Evolutionary conservation across 106 monocot species (phyloP), one percentile per base, ranked within the genome.

Genomic region (Iris macrosiphon): DNA sequence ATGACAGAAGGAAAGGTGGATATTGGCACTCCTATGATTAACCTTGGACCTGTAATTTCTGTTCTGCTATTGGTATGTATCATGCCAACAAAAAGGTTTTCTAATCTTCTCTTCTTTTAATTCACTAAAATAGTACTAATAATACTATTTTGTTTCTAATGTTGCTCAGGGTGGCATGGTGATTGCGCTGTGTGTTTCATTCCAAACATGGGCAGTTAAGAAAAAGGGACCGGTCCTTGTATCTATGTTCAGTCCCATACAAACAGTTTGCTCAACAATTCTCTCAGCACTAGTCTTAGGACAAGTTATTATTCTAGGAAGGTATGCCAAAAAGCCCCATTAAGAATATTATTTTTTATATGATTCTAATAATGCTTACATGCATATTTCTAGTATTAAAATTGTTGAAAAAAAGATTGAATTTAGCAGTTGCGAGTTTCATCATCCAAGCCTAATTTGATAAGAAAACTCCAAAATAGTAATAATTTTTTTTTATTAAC

Each of bases 221-320:
- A 83, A 59, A 68, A 80, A 80, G 40, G 89, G 89, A 8, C 89
- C 89, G 3, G 84, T 89, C 2, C 54, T 84, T 24, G 80, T 80
- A 29, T 83, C 89, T 14, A 84, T 86, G 85, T 82, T 86, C 32
- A 76, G 52, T 63, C 91, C 91, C 2, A 71, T 78, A 2, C 63
- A 69, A 38, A 83, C 92, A 2, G 75, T 92, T 20, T 71, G 57
- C 41, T 60, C 82, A 2, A 37, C 65, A 0, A 27, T 92, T 45
- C 68, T 92, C 32, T 75, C 92, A 0, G 70, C 83, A 6, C 54
- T 80, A 12, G 19, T 72, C 49, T 57, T 87, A 14, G 61, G 71
- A 7, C 76, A 77, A 40, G 33, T 66, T 10, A 49, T 92, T 17
- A 64, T 46, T 16, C 15, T 55, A 7, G 73, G 53, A 55, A 92